Evolutionary conservation across 495 filamentous ascomycete species (phyloP), one percentile per base, ranked within the genome.

Genomic region (Aspergillus baeticus): DNA sequence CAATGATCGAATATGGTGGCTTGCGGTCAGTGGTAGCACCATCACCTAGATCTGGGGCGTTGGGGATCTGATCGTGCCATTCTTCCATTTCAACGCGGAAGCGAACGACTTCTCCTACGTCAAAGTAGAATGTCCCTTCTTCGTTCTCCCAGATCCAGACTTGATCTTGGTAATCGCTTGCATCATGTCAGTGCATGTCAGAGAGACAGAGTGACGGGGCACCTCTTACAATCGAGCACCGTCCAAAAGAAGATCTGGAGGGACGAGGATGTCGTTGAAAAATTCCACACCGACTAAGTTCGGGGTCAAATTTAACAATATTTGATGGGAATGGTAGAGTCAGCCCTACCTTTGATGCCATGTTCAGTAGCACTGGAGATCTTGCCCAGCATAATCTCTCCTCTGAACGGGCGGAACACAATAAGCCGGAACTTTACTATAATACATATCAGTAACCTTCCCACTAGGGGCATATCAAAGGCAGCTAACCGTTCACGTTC

Each of bases 401-500:
- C 87, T 67, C 95, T 91, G 75, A 96, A 97, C 0, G 94, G 94
- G 23, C 94, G 83, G 69, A 98, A 98, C 8, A 97, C 90, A n/a
- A 96, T 77, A 62, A 98, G 73, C 20, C 89, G 86, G 70, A 96
- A 98, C 67, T 93, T 89, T 22, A 96, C 93, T 96, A 55, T 43
- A 1, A 15, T 11, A 20, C 15, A 6, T 22, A 36, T 60, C 33
- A 56, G 53, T 8, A 18, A 48, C 10, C 2, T 0, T 2, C 10
- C 14, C 34, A 6, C 8, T 7, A 29, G 4, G 22, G n/a, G 29
- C 22, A 17, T 6, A 15, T 44, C 18, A 10, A 44, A 23, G 21
- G 5, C 20, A 52, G 20, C 66, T 20, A 76, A 92, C 91, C 91
- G 64, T 97, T 96, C 18, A 97, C 90, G 65, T 96, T 92, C 20